phyloP scores from a whole-genome alignment of 371 early-diverging fungal genomes.

The Lichtheimia corymbifera region DNA sequence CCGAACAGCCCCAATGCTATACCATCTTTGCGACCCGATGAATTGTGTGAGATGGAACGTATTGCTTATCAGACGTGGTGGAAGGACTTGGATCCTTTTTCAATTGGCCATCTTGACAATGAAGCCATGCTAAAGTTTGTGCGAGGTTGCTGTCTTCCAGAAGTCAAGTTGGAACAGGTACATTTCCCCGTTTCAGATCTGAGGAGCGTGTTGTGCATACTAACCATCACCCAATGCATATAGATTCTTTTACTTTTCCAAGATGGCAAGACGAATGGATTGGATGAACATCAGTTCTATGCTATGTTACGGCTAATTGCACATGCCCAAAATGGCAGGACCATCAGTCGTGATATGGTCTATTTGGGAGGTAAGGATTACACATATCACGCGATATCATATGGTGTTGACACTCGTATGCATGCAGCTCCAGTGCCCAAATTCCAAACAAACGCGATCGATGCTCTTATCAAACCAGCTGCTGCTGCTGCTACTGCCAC shows the following conservation, averaged over 20 bases:
- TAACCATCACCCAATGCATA: not conserved
- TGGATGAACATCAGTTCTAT: constrained; percentile 41
- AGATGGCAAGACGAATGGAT: constrained; percentile 27
- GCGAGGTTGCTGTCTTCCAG: constrained; percentile 34
- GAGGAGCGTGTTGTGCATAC: not conserved
- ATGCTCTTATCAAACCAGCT: constrained; percentile 35
- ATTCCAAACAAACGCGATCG: constrained; percentile 40
- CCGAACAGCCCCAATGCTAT: constrained; percentile 8
- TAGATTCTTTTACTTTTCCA: constrained; percentile 42
- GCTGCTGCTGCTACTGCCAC: constrained; percentile 2
- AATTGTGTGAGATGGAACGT: constrained; percentile 37
- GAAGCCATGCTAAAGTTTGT: constrained; percentile 37
- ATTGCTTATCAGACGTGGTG: constrained; percentile 46
- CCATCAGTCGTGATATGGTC: constrained; percentile 42
- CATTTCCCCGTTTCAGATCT: not conserved
- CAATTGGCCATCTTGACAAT: constrained; percentile 30
- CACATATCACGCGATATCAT: not conserved
- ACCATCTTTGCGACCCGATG: constrained; percentile 27
- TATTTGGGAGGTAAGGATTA: constrained; percentile 39
- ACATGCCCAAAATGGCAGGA: constrained; percentile 53
- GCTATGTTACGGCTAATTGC: constrained; percentile 49
- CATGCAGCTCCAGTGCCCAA: constrained; percentile 43
- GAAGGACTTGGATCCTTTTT: constrained; percentile 50
- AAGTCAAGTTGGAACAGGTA: constrained; percentile 43
- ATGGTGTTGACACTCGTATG: not conserved